Evolutionary conservation across 345 rosid genomes (phyloP).

Genomic region (Eucalyptus caleyi): DNA sequence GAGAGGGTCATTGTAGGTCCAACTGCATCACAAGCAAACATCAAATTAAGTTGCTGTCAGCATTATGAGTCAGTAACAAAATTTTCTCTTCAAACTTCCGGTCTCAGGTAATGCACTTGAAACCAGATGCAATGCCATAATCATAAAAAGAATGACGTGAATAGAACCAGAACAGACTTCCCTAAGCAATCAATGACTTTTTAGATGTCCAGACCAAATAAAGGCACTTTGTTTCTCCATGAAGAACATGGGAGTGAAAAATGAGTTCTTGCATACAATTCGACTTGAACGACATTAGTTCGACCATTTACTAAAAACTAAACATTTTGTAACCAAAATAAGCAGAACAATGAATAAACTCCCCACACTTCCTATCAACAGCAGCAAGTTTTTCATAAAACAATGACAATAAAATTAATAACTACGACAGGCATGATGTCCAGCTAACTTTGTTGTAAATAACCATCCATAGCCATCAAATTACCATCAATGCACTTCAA

Average conservation of each 20-base stretch:
- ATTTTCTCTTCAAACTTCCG: not conserved
- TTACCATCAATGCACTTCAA: not conserved
- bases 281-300: not conserved
- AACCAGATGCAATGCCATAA: not conserved
- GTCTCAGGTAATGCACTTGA: not conserved
- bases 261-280: not conserved
- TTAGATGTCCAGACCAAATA: not conserved
- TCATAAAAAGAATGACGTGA: not conserved
- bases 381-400: not conserved
- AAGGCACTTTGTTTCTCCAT: not conserved
- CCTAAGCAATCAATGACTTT: not conserved
- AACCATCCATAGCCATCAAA: not conserved
- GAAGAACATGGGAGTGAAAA: not conserved
- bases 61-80: not conserved
- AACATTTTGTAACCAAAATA: not conserved
- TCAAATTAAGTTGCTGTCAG: not conserved
- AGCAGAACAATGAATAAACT: not conserved
- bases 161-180: not conserved
- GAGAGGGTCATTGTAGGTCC: not conserved
- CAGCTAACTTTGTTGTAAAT: not conserved
- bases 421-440: not conserved
- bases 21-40: not conserved
- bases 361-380: not conserved
- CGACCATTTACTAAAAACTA: not conserved
- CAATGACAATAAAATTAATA: not conserved